A percentile compares a stretch with the other conserved stretches of the same genome.
Conservation (phyloP, 345 rosid genomes). For the Moricandia arvensis region DNA sequence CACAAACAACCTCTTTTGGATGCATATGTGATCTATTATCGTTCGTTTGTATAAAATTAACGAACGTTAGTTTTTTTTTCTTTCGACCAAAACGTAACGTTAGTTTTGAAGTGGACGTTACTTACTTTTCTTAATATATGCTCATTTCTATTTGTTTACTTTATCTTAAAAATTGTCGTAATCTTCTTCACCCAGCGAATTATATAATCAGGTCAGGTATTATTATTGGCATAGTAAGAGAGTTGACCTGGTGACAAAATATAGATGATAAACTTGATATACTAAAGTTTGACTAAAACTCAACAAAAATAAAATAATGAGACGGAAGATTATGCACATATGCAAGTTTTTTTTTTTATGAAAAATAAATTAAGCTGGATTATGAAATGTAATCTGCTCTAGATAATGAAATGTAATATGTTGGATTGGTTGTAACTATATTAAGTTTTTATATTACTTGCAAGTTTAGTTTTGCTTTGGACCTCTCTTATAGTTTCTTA, state of each 20-base stretch:
- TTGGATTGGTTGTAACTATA: constrained; percentile 13
- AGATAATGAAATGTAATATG: background rate
- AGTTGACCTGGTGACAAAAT: no score
- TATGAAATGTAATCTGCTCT: background rate
- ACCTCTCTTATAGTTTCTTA: background rate
- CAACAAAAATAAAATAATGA: background rate
- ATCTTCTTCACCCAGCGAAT: background rate
- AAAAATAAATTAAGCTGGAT: background rate
- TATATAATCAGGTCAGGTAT: background rate
- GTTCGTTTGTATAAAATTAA: background rate
- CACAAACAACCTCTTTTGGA: constrained; percentile 30
- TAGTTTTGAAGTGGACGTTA: constrained; percentile 24
- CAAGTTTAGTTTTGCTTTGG: constrained; percentile 15
- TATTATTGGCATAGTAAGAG: constrained; percentile 4
- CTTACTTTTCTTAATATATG: constrained; percentile 4
- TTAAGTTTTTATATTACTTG: constrained; percentile 14
- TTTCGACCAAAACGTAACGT: constrained; percentile 25
- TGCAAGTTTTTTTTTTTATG: background rate
- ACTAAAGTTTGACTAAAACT: constrained; percentile 14
- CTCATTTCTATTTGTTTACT: background rate
- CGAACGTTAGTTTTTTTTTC: constrained; percentile 12
- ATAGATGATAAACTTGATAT: background rate
- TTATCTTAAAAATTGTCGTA: background rate
- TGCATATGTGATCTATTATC: background rate
- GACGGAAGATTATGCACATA: background rate